These are phyloP conservation scores for Cyclostephanos tholiformis DNA, from an alignment of 108 stramenopile species.

Conservation along the genomic window DNA sequence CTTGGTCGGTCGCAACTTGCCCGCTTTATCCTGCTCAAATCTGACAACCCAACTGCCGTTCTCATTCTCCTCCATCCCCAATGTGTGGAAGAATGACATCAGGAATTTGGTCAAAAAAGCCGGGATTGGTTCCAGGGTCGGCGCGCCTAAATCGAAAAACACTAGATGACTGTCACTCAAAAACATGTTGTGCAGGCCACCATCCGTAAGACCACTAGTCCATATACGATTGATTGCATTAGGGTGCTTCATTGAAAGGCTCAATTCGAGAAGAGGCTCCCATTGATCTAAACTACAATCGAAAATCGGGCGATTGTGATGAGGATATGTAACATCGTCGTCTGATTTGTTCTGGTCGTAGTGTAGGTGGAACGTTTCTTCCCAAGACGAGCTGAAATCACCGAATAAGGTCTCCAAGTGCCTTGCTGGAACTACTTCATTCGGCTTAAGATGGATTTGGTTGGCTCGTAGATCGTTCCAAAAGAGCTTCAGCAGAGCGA, in stretches of 20 bases:
- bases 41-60: conserved; percentile 70
- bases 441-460: conserved; percentile 42
- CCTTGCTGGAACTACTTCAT: conserved; percentile 58
- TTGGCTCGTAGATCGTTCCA: conserved; percentile 49
- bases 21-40: too few relatives aligned
- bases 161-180: conserved; percentile 58
- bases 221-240: conserved; percentile 69
- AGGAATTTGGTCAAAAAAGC: conserved; percentile 82
- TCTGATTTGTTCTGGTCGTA: neutral
- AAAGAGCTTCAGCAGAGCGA: conserved; percentile 52
- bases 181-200: conserved; percentile 82
- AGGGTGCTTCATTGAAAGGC: conserved; percentile 35
- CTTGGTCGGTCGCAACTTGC: conserved; percentile 55
- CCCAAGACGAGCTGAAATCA: neutral
- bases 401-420: conserved; percentile 22
- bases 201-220: conserved; percentile 85
- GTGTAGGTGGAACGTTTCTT: conserved; percentile 20
- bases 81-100: conserved; percentile 75
- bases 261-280: conserved; percentile 32
- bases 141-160: conserved; percentile 80
- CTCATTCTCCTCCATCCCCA: conserved; percentile 80
- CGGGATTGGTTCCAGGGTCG: conserved; percentile 66
- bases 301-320: conserved; percentile 26
- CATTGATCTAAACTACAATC: conserved; percentile 34
- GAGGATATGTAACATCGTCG: neutral